Percentiles rank a stretch among this genome's conserved stretches.
phyloP scores from a whole-genome alignment of 768 basidiomycete genomes.

The Mycena crocata region DNA sequence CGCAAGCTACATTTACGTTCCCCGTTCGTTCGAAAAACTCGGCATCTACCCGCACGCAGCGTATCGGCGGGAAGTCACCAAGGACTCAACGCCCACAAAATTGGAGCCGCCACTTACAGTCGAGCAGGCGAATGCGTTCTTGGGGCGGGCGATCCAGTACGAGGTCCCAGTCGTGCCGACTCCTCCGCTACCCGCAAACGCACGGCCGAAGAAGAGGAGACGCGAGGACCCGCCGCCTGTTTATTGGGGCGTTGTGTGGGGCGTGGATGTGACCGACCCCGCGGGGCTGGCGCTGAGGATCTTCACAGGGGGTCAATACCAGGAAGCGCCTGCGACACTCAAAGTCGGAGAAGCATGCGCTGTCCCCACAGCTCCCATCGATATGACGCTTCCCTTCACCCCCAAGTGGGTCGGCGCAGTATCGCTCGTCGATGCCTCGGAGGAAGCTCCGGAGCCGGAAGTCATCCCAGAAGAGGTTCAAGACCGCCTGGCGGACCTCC shows the following conservation, averaged over 20 bases:
- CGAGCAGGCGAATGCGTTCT: slow-evolving; percentile 12
- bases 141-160: slow-evolving; percentile 22
- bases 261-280: neutral
- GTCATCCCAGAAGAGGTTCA: neutral
- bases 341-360: slow-evolving; percentile 16
- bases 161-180: slow-evolving; percentile 21
- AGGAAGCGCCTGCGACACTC: slow-evolving; percentile 14
- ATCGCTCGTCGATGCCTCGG: neutral
- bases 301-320: slow-evolving; percentile 17
- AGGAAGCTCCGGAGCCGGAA: neutral
- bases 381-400: slow-evolving; percentile 9
- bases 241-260: slow-evolving; percentile 26
- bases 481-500: slow-evolving; percentile 12
- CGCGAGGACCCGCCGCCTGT: slow-evolving; percentile 13
- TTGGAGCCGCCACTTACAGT: slow-evolving; percentile 13
- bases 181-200: slow-evolving; percentile 12
- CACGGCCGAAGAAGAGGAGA: slow-evolving; percentile 18
- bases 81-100: slow-evolving; percentile 16
- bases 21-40: slow-evolving; percentile 16
- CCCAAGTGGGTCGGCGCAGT: slow-evolving; percentile 23
- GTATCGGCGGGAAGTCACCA: slow-evolving; percentile 12
- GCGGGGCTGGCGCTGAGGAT: slow-evolving; percentile 2
- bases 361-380: slow-evolving; percentile 6
- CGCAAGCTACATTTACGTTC: slow-evolving; percentile 25
- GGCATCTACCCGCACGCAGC: slow-evolving; percentile 14